Evolutionary conservation across 1,284 basidiomycete species (phyloP).

Genomic region (Grifola frondosa): DNA sequence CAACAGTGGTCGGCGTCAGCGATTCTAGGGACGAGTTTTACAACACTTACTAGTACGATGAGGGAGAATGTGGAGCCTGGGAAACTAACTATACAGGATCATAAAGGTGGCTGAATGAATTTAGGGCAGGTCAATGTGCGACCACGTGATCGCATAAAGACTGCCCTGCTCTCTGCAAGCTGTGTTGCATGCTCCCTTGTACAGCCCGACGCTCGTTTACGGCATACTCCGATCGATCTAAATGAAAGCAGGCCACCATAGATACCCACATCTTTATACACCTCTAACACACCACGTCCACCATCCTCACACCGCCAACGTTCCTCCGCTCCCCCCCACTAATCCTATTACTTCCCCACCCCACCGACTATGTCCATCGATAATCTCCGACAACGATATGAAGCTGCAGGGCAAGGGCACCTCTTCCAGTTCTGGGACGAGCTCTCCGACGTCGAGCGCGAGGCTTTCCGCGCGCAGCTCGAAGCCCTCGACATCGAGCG

Average conservation of each 20-base stretch:
- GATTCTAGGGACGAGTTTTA: slow-evolving; percentile 19
- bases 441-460: slow-evolving; percentile 68
- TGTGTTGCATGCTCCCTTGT: too few species aligned
- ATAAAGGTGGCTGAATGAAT: slow-evolving; percentile 40
- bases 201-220: too few species aligned
- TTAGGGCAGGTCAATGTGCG: slow-evolving; percentile 32
- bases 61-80: slow-evolving; percentile 28
- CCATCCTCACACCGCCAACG: slow-evolving; percentile 1
- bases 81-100: slow-evolving; percentile 46
- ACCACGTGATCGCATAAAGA: slow-evolving; percentile 16
- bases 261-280: too few species aligned
- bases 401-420: slow-evolving; percentile 84
- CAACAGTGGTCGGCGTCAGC: slow-evolving; percentile 29
- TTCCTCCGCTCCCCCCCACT: slow-evolving; percentile 1
- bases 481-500: slow-evolving; percentile 83
- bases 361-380: slow-evolving; percentile 26
- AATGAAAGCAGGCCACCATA: too few species aligned
- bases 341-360: slow-evolving; percentile 3
- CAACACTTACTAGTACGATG: slow-evolving; percentile 25
- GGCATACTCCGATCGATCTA: too few species aligned
- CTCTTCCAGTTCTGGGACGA: slow-evolving; percentile 86
- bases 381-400: slow-evolving; percentile 58
- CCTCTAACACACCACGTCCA: too few species aligned
- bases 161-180: too few species aligned
- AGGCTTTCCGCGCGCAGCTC: slow-evolving; percentile 72